Evolutionary conservation across 2,329 filamentous ascomycete genomes (phyloP), one percentile per base, ranked within the genome.

Genomic region (Curvularia hawaiiensis): DNA sequence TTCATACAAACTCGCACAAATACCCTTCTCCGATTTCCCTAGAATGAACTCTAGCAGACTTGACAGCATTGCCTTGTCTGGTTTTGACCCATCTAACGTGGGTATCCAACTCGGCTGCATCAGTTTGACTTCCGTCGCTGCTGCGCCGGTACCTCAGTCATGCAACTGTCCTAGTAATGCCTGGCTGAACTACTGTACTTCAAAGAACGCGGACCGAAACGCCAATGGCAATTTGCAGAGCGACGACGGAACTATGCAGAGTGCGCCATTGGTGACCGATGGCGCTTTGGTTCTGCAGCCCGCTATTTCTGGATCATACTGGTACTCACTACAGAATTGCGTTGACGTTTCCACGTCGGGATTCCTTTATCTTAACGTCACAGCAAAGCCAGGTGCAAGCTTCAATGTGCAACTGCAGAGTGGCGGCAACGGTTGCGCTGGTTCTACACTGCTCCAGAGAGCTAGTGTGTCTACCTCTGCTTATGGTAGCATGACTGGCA

Each of bases 321-420:
- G 55, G 55, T 58, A 58, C 55, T 58, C 55, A 40, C 46, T 58
- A 2, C 55, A 58, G 10, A 54, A 50, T 40, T 58, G 55, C 7
- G 44, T 20, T 2, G 55, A 58, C 26, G n/a, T 54, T 8, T 58
- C 55, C 2, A 2, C 45, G 1, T 54, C 45, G 3, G 11, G 24
- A 1, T 50, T 33, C 39, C 55, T 58, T 10, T n/a, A 38, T 12
- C 39, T 58, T 26, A 58, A 54, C 26, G 55, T 58, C 26, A 58
- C 55, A 3, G 55, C 55, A 1, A 58, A 26, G 2, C 24, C 51
- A 2, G 55, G 55, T 16, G 55, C 55, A 0, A 45, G 50, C 10
- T 58, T 58, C 46, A 58, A 58, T n/a, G 20, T 58, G 12, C 55
- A 58, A 22, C 26, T 58, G 39, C 55, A 58, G 10, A 58, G 55